Conservation (phyloP, 2,329 filamentous ascomycete species). For the Xylaria sp. region DNA sequence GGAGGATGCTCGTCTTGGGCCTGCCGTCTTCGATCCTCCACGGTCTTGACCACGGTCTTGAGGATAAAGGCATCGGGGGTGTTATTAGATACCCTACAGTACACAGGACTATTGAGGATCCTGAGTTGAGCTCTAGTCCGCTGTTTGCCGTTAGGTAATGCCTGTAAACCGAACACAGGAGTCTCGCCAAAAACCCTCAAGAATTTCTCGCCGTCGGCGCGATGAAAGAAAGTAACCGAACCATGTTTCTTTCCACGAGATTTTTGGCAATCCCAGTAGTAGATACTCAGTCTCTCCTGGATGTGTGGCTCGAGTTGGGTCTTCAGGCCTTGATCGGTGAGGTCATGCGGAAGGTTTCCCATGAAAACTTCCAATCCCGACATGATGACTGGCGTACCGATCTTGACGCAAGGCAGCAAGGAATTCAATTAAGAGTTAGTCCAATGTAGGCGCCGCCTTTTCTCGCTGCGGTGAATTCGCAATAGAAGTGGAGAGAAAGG, state of each 20-base stretch:
- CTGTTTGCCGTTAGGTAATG: conserved; percentile 1
- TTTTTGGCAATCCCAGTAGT: conserved; percentile 49
- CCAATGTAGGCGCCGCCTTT: no score
- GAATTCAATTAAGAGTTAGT: no score
- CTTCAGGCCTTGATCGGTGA: conserved; percentile 43
- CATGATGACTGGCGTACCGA: conserved; percentile 13
- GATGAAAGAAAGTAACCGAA: conserved; percentile 47
- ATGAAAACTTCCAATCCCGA: conserved; percentile 50
- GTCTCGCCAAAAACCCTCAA: conserved; percentile 34
- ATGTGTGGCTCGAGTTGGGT: conserved; percentile 46
- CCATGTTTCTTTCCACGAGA: conserved; percentile 38
- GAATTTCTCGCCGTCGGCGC: conserved; percentile 46
- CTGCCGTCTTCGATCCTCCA: conserved; percentile 33
- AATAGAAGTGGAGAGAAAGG: no score
- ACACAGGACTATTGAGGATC: conserved; percentile 35
- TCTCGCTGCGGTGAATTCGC: no score
- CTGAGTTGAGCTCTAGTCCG: conserved; percentile 30
- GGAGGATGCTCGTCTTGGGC: conserved; percentile 27
- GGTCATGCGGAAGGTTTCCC: conserved; percentile 44
- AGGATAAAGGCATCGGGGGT: conserved; percentile 41
- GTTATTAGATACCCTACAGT: conserved; percentile 42
- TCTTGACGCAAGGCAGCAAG: background rate
- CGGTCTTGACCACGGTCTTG: conserved; percentile 38
- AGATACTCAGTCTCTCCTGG: conserved; percentile 42
- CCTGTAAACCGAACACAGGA: conserved; percentile 5